Conservation (phyloP, 257 asterid species). For the Galeopsis tetrahit region DNA sequence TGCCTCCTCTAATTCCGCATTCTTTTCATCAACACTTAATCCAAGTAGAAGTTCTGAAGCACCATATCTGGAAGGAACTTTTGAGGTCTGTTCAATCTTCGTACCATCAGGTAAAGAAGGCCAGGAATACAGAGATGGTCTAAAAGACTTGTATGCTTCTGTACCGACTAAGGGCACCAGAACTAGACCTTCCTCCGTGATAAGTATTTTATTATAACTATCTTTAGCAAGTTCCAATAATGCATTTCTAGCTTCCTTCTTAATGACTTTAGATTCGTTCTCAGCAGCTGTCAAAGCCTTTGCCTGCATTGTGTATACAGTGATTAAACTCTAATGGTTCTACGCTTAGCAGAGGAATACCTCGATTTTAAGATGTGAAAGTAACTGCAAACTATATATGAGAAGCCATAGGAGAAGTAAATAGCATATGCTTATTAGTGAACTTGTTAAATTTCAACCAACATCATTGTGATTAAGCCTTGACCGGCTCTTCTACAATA, state of each 20-base stretch:
- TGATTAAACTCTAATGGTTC: conserved; percentile 21
- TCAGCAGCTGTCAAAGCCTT: conserved; percentile 51
- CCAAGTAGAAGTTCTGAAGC: conserved; percentile 80
- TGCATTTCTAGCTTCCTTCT: conserved; percentile 67
- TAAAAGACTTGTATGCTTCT: conserved; percentile 72
- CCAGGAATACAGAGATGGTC: conserved; percentile 73
- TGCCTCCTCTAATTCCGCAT: conserved; percentile 61
- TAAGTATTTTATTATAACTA: conserved; percentile 63
- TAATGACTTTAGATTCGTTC: conserved; percentile 60
- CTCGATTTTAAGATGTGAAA: conserved; percentile 18
- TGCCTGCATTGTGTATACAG: conserved; percentile 58
- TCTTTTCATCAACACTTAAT: conserved; percentile 49
- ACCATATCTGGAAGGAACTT: conserved; percentile 71
- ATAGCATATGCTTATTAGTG: background rate
- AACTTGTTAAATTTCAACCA: conserved; percentile 17
- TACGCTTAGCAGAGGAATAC: background rate
- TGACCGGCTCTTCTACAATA: background rate
- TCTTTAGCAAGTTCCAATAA: conserved; percentile 82
- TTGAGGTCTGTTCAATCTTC: conserved; percentile 55
- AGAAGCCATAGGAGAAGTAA: conserved; percentile 6
- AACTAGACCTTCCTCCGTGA: conserved; percentile 85
- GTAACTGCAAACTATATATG: background rate
- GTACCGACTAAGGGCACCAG: conserved; percentile 82
- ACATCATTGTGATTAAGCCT: conserved; percentile 7
- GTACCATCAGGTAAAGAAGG: conserved; percentile 94